Conservation (phyloP, 2,329 filamentous ascomycete genomes). For the Cercospora zeina region DNA sequence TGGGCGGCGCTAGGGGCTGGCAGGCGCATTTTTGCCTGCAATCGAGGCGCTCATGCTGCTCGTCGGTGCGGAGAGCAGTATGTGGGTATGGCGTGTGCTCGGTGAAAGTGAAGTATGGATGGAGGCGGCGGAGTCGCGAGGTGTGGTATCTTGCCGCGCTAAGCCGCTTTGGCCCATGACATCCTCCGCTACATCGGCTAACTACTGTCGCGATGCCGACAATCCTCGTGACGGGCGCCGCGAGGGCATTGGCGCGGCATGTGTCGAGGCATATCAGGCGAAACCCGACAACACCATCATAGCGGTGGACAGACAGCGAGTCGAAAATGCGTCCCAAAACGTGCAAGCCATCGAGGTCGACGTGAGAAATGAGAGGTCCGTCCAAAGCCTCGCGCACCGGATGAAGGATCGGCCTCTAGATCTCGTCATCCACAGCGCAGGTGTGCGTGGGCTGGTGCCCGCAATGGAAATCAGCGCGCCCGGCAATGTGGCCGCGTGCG, state of each 20-base stretch:
- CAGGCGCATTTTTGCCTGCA: conserved; percentile 12
- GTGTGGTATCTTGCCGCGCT: background rate
- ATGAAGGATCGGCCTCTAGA: conserved; percentile 38
- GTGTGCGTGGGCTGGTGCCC: conserved; percentile 48
- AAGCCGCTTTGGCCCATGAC: background rate
- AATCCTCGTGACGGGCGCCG: conserved; percentile 44
- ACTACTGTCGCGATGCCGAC: conserved; percentile 20
- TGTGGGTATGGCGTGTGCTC: background rate
- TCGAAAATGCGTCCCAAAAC: conserved; percentile 26
- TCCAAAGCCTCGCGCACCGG: conserved; percentile 28
- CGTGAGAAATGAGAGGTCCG: conserved; percentile 33
- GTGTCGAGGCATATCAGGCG: conserved; percentile 35
- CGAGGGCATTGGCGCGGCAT: conserved; percentile 44
- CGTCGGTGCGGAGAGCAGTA: background rate
- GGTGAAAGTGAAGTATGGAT: background rate
- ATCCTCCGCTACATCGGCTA: too few relatives aligned
- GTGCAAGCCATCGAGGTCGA: conserved; percentile 33
- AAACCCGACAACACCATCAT: conserved; percentile 34
- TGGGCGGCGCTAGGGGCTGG: background rate
- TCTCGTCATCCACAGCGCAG: conserved; percentile 49
- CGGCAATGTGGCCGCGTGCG: conserved; percentile 44
- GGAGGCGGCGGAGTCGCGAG: too few relatives aligned
- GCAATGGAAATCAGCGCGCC: conserved; percentile 32
- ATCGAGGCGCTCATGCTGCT: conserved; percentile 11
- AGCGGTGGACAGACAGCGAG: conserved; percentile 37